Evolutionary conservation across 306 rosid genomes (phyloP).

Genomic region (Pyrus betulifolia): DNA sequence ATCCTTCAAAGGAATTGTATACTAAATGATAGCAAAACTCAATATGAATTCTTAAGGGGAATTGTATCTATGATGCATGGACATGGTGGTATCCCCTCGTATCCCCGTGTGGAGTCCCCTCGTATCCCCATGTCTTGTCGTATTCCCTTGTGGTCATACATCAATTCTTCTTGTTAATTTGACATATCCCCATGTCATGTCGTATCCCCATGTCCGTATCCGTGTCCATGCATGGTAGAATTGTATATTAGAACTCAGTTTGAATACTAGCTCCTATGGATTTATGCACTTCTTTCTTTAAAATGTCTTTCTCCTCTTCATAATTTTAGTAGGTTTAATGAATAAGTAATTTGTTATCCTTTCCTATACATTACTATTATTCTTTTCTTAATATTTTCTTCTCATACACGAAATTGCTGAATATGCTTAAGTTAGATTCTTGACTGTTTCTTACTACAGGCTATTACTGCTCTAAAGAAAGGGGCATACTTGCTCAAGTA

Average conservation of each 20-base stretch:
- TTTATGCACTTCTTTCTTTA: background rate
- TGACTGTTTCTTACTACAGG: constrained; percentile 49
- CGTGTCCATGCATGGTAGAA: too few relatives aligned
- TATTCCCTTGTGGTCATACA: too few relatives aligned
- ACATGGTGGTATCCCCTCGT: too few relatives aligned
- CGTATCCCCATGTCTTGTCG: too few relatives aligned
- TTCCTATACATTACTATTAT: background rate
- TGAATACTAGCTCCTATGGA: background rate
- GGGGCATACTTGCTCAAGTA: constrained; percentile 95
- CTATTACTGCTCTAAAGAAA: constrained; percentile 93
- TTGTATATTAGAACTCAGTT: background rate
- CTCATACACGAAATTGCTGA: constrained; percentile 6
- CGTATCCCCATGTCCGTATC: too few relatives aligned
- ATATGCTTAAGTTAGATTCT: constrained; percentile 17
- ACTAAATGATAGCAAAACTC: background rate
- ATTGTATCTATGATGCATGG: background rate
- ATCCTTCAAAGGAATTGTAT: background rate
- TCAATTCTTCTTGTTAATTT: too few relatives aligned
- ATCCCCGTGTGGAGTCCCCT: too few relatives aligned
- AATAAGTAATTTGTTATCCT: background rate
- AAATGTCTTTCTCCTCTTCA: background rate
- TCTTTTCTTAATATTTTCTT: constrained; percentile 1
- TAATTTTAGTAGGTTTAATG: background rate
- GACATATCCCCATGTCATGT: too few relatives aligned
- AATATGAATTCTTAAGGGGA: background rate